Evolutionary conservation across 148 eudicot genomes (phyloP).

Genomic region (Chenopodium berlandieri): DNA sequence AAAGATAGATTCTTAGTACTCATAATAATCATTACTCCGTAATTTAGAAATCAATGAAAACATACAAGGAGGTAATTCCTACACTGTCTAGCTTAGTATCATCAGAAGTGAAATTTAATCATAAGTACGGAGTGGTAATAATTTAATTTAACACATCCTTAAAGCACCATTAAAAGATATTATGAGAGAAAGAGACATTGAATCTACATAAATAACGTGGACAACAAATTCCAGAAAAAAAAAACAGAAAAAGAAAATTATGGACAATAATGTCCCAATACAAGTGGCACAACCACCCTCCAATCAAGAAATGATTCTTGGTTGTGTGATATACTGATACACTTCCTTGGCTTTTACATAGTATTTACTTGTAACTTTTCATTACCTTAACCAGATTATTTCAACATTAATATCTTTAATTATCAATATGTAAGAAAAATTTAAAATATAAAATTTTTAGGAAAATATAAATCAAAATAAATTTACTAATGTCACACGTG

Average conservation of each 20-base stretch:
- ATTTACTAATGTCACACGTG: accelerated
- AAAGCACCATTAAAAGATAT: constrained; percentile 11
- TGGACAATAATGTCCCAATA: no score
- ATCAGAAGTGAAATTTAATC: neutral
- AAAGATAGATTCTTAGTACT: neutral
- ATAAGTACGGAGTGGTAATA: neutral
- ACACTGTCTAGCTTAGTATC: neutral
- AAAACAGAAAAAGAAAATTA: no score
- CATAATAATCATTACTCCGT: neutral
- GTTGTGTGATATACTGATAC: no score
- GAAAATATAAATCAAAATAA: no score
- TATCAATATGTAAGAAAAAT: no score
- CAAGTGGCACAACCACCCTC: constrained; percentile 2
- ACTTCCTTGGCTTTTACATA: no score
- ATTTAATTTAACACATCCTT: neutral
- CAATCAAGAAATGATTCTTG: neutral
- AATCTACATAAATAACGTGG: constrained; percentile 7
- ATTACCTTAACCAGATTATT: no score
- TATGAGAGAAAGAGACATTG: neutral
- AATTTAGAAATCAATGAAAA: neutral
- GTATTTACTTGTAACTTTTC: no score
- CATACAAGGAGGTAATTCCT: neutral
- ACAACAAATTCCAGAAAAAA: neutral
- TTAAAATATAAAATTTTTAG: no score
- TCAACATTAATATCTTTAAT: no score